Conservation (phyloP, 2,329 filamentous ascomycete species). For the Aspergillus chevalieri region DNA sequence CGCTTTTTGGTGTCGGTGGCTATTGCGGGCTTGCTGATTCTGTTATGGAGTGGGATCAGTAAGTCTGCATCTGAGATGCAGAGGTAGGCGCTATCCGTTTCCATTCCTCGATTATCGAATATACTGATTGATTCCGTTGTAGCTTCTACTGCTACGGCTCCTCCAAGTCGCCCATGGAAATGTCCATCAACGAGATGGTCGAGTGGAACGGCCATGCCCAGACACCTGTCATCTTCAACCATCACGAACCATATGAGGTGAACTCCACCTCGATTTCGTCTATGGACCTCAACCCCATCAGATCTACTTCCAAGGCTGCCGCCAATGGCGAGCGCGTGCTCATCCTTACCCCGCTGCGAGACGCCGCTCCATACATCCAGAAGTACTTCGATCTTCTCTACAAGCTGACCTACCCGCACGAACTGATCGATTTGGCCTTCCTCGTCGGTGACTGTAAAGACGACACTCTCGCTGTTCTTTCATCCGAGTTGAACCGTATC, state of each 20-base stretch:
- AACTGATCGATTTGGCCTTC: conserved; percentile 91
- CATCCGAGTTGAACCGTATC: conserved; percentile 78
- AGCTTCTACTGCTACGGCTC: conserved; percentile 98
- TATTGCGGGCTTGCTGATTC: conserved; percentile 62
- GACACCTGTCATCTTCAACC: conserved; percentile 94
- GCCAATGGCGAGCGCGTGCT: conserved; percentile 80
- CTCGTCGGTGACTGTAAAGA: conserved; percentile 87
- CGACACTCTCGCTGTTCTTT: conserved; percentile 81
- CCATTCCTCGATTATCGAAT: conserved; percentile 3
- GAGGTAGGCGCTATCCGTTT: conserved; percentile 54
- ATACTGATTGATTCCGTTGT: conserved; percentile 4
- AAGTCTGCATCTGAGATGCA: conserved; percentile 81
- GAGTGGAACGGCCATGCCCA: conserved; percentile 83
- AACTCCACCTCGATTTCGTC: conserved; percentile 73
- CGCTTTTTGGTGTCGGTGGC: conserved; percentile 70
- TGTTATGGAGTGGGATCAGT: conserved; percentile 83
- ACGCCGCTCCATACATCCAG: conserved; percentile 72
- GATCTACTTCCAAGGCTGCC: conserved; percentile 71
- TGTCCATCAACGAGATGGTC: conserved; percentile 84
- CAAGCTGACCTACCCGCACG: conserved; percentile 86
- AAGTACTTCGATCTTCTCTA: conserved; percentile 92
- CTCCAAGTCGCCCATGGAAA: conserved; percentile 89
- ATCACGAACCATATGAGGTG: conserved; percentile 79
- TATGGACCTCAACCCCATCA: conserved; percentile 78
- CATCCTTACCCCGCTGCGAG: conserved; percentile 86